A percentile compares a stretch with the other conserved stretches of the same genome.
These are phyloP conservation scores for Tubosaeta sp. DNA, from an alignment of 768 basidiomycete species.

Conservation along the genomic window DNA sequence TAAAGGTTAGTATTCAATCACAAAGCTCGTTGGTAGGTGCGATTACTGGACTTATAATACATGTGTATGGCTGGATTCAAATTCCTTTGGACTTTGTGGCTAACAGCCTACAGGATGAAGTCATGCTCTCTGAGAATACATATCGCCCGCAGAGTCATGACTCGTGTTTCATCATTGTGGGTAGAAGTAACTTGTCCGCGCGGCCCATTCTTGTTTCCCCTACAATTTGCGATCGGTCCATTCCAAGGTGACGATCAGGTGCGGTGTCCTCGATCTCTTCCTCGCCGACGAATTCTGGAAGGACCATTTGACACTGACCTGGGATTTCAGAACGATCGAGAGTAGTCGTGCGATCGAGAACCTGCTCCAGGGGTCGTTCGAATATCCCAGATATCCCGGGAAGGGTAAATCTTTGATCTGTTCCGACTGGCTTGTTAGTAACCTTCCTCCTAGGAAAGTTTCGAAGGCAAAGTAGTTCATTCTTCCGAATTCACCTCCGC, in stretches of 20 bases:
- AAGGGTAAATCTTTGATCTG: not conserved
- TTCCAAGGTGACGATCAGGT: not conserved
- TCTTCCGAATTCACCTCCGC: conserved; percentile 49
- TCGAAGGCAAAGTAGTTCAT: conserved; percentile 53
- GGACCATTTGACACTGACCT: conserved; percentile 52
- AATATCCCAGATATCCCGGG: conserved; percentile 39
- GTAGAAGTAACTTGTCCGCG: too few species aligned
- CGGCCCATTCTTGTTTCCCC: too few species aligned
- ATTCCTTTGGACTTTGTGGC: too few species aligned
- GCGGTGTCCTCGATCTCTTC: conserved; percentile 21
- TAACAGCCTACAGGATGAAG: too few species aligned
- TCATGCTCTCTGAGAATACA: too few species aligned
- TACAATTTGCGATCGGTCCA: not conserved
- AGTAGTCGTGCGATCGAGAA: conserved; percentile 35
- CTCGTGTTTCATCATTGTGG: too few species aligned
- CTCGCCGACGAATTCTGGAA: conserved; percentile 42
- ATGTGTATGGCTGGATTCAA: too few species aligned
- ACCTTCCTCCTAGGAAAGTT: conserved; percentile 35
- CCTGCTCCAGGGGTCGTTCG: conserved; percentile 39
- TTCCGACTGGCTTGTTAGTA: not conserved
- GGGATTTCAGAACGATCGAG: conserved; percentile 50
- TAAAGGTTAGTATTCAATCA: too few species aligned
- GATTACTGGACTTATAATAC: not conserved
- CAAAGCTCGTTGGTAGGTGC: not conserved
- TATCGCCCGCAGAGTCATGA: too few species aligned